Conservation (phyloP, 805 yeast species). For the Komagataella mondaviorum region DNA sequence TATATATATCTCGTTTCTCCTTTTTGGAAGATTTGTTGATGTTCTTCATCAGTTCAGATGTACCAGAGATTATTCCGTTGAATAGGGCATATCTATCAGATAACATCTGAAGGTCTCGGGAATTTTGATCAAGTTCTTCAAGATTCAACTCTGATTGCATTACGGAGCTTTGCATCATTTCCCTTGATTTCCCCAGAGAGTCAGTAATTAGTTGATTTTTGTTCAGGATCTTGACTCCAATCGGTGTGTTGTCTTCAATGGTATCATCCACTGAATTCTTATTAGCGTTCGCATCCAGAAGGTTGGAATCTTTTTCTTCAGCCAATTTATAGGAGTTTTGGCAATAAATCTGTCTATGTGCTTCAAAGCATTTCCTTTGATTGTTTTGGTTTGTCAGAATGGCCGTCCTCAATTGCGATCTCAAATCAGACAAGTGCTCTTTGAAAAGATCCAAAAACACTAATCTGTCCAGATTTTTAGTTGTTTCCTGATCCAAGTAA, state of each 20-base stretch:
- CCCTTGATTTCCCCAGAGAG: slow-evolving; percentile 32
- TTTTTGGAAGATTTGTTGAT: slow-evolving; percentile 37
- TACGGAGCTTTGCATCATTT: slow-evolving; percentile 32
- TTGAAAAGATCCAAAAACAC: background rate
- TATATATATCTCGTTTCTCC: slow-evolving; percentile 34
- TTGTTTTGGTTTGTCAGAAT: background rate
- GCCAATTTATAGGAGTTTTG: background rate
- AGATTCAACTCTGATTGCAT: slow-evolving; percentile 38
- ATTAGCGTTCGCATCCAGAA: background rate
- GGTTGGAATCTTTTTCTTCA: background rate
- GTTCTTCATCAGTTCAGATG: slow-evolving; percentile 31
- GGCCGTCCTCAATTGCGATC: background rate
- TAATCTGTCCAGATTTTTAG: background rate
- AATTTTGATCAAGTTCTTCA: slow-evolving; percentile 31
- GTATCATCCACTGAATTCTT: background rate
- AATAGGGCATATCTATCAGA: slow-evolving; percentile 28
- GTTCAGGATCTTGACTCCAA: slow-evolving; percentile 24
- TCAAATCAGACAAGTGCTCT: background rate
- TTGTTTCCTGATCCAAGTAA: background rate
- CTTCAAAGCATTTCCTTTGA: background rate
- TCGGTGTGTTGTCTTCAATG: background rate
- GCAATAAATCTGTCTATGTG: background rate
- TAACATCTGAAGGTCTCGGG: slow-evolving; percentile 24
- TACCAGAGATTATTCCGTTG: slow-evolving; percentile 24
- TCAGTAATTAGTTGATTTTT: slow-evolving; percentile 33